Conservation (phyloP, 2,329 filamentous ascomycete species). For the Coniochaeta sp. region DNA sequence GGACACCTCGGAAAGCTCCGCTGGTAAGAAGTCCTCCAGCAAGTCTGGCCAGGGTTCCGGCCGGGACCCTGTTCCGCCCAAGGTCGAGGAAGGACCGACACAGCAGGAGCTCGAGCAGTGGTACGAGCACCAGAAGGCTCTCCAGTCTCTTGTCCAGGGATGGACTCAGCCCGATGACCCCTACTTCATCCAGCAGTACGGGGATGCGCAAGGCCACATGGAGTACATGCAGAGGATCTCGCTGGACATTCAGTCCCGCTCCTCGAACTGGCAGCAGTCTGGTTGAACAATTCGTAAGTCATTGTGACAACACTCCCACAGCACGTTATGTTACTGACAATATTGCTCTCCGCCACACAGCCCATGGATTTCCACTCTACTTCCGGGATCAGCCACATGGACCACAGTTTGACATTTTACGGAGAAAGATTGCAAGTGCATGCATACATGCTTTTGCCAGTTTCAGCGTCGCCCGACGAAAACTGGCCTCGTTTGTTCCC, state of each 20-base stretch:
- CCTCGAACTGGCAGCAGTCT: conserved; percentile 15
- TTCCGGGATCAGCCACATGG: not conserved
- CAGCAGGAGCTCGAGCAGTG: conserved; percentile 35
- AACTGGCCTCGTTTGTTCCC: not conserved
- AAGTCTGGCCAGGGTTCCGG: conserved; percentile 28
- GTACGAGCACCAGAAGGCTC: conserved; percentile 55
- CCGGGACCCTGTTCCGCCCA: conserved; percentile 24
- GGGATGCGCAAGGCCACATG: conserved; percentile 42
- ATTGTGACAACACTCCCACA: conserved; percentile 24
- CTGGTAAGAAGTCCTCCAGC: conserved; percentile 11
- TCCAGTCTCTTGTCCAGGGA: conserved; percentile 51
- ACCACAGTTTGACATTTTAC: not conserved
- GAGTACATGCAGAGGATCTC: conserved; percentile 45
- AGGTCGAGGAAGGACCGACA: conserved; percentile 12
- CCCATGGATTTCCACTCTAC: not conserved
- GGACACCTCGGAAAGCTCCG: conserved; percentile 33
- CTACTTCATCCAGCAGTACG: conserved; percentile 47
- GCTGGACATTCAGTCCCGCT: conserved; percentile 16
- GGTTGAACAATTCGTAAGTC: conserved; percentile 22
- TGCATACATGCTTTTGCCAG: not conserved
- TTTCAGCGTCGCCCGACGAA: conserved; percentile 2
- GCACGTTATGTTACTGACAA: conserved; percentile 22
- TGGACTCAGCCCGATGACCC: conserved; percentile 43
- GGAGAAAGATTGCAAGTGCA: conserved; percentile 6
- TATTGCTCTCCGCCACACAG: not conserved